A percentile compares a stretch with the other conserved stretches of the same genome.
phyloP scores from a whole-genome alignment of 768 basidiomycete genomes.

The Tricholoma saponaceum region DNA sequence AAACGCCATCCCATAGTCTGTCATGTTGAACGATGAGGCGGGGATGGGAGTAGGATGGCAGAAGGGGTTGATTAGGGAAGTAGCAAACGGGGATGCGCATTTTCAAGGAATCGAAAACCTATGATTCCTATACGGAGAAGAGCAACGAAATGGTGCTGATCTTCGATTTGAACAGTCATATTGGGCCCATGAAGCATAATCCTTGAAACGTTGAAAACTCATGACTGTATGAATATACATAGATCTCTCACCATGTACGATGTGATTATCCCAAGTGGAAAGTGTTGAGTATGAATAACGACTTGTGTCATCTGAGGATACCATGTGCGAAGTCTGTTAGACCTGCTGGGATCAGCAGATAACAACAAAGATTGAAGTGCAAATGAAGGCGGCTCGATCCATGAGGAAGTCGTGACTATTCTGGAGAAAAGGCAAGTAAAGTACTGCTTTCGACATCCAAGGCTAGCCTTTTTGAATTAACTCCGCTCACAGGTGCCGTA shows the following conservation, averaged over 20 bases:
- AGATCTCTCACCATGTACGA: not conserved
- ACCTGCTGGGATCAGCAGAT: not conserved
- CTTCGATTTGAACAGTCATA: not conserved
- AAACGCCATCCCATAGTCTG: conserved; percentile 52
- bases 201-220: not conserved
- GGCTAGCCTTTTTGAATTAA: not conserved
- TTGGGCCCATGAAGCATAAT: not conserved
- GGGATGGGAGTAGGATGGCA: not conserved
- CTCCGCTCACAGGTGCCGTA: not conserved
- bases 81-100: not conserved
- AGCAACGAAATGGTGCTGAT: not conserved
- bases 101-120: not conserved
- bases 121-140: not conserved
- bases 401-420: not conserved
- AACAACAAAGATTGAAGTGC: not conserved
- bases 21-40: conserved; percentile 18
- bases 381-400: not conserved
- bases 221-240: not conserved
- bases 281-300: not conserved
- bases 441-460: not conserved
- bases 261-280: not conserved
- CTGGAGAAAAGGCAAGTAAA: not conserved
- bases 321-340: not conserved
- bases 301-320: not conserved
- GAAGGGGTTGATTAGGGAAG: not conserved